Evolutionary conservation across 2,329 filamentous ascomycete genomes (phyloP).

Genomic region (Chrysoporthe austroafricana): DNA sequence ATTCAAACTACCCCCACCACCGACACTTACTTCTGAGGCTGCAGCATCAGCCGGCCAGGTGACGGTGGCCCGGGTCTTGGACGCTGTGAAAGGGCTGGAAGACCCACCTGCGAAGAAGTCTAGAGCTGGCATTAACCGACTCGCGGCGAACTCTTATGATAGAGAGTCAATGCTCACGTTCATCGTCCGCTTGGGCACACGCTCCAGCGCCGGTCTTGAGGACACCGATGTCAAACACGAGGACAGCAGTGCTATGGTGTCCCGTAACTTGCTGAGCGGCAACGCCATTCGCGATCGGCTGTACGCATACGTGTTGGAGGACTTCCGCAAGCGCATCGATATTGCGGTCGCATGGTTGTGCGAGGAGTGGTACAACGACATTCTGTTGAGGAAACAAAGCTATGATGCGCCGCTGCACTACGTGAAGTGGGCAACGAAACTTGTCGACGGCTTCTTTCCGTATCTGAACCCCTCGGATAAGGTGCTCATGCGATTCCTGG

Average conservation of each 20-base stretch:
- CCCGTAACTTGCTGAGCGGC: constrained; percentile 50
- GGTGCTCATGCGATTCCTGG: constrained; percentile 85
- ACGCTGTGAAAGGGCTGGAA: constrained; percentile 74
- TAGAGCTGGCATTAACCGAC: constrained; percentile 76
- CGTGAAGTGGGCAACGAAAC: constrained; percentile 74
- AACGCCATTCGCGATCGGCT: constrained; percentile 78
- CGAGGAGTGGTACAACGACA: constrained; percentile 98
- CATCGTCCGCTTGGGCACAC: constrained; percentile 81
- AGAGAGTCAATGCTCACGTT: constrained; percentile 91
- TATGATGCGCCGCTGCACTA: constrained; percentile 67
- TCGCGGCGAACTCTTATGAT: constrained; percentile 84
- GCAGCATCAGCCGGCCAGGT: constrained; percentile 74
- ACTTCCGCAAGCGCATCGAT: constrained; percentile 88
- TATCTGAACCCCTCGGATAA: constrained; percentile 93
- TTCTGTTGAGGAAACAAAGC: constrained; percentile 47
- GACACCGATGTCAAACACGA: constrained; percentile 61
- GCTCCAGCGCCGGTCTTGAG: constrained; percentile 73
- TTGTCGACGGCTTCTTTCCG: constrained; percentile 87
- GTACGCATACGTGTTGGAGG: constrained; percentile 85
- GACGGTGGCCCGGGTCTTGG: constrained; percentile 77
- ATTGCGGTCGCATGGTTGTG: constrained; percentile 92
- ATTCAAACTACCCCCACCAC: constrained; percentile 80
- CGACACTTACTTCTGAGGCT: constrained; percentile 71
- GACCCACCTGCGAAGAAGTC: constrained; percentile 64
- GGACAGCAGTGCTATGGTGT: constrained; percentile 42